These are phyloP conservation scores for Fraxinus excelsior DNA, from an alignment of 257 asterid species.

Conservation along the genomic window DNA sequence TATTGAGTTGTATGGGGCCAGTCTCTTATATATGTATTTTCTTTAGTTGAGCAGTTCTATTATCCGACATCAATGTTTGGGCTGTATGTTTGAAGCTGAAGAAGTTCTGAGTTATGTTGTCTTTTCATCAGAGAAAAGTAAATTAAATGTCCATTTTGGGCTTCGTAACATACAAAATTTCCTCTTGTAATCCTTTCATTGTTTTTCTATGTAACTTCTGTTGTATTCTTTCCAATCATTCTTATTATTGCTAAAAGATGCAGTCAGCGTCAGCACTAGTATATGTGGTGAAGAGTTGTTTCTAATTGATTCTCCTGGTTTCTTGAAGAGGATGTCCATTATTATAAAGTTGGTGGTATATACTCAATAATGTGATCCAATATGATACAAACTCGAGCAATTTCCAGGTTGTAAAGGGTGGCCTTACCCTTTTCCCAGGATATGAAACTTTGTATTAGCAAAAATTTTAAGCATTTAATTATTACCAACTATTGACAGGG, in stretches of 20 bases:
- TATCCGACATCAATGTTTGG: not conserved
- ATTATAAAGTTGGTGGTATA: not conserved
- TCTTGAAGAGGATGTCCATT: slow-evolving; percentile 12
- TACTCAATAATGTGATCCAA: not conserved
- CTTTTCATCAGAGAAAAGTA: not conserved
- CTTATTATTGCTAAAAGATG: not conserved
- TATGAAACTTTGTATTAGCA: not conserved
- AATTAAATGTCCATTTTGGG: not conserved
- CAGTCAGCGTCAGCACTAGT: not conserved
- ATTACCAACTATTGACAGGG: not conserved
- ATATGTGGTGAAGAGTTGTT: not conserved
- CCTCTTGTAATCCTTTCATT: not conserved
- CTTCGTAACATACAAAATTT: not conserved
- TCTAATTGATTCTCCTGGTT: slow-evolving; percentile 10
- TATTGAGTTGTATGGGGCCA: not conserved
- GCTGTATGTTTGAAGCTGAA: slow-evolving; percentile 4
- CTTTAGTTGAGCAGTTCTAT: slow-evolving; percentile 5
- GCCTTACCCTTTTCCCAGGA: not conserved
- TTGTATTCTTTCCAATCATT: not conserved
- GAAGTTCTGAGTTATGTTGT: not conserved
- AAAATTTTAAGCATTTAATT: not conserved
- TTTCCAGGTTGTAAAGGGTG: not conserved
- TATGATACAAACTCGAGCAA: not conserved
- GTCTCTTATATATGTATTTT: slow-evolving; percentile 5
- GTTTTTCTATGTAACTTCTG: not conserved